These are phyloP conservation scores for Kuraishia floccosa DNA, from an alignment of 805 yeast species.

Conservation along the genomic window DNA sequence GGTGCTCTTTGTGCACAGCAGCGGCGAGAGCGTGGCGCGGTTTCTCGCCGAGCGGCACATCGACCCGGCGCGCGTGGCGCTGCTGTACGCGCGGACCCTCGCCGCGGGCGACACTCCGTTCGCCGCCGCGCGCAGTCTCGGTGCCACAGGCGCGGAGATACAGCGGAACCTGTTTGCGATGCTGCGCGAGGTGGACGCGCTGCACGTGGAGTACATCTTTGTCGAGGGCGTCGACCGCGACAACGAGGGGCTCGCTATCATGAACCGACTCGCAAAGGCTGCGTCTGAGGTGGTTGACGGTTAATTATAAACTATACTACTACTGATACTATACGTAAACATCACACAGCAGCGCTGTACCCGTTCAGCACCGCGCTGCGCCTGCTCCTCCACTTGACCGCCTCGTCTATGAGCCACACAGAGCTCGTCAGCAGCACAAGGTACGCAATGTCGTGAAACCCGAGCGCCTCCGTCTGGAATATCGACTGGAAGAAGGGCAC, in stretches of 20 bases:
- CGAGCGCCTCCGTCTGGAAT: constrained; percentile 90
- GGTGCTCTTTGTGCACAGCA: constrained; percentile 44
- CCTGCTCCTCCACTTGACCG: constrained; percentile 38
- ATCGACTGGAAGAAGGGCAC: constrained; percentile 86
- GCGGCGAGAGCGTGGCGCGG: constrained; percentile 28
- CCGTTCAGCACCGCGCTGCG: not conserved
- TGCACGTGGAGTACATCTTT: constrained; percentile 56
- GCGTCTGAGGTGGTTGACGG: constrained; percentile 34
- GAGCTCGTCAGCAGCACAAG: constrained; percentile 58
- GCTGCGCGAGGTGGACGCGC: constrained; percentile 67
- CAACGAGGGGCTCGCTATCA: constrained; percentile 84
- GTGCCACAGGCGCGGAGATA: constrained; percentile 42
- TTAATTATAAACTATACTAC: not conserved
- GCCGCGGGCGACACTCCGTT: constrained; percentile 9
- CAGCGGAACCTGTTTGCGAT: constrained; percentile 65
- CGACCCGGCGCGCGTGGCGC: constrained; percentile 30
- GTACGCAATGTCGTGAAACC: constrained; percentile 55
- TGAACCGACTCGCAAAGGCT: constrained; percentile 85
- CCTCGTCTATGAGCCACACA: constrained; percentile 80
- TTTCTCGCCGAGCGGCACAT: constrained; percentile 7
- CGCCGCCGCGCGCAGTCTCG: constrained; percentile 24
- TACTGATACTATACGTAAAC: not conserved
- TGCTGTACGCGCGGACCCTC: constrained; percentile 33
- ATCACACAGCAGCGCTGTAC: constrained; percentile 3
- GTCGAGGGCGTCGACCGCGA: constrained; percentile 74